phyloP scores from a whole-genome alignment of 345 rosid genomes.

The Stellera chamaejasme region DNA sequence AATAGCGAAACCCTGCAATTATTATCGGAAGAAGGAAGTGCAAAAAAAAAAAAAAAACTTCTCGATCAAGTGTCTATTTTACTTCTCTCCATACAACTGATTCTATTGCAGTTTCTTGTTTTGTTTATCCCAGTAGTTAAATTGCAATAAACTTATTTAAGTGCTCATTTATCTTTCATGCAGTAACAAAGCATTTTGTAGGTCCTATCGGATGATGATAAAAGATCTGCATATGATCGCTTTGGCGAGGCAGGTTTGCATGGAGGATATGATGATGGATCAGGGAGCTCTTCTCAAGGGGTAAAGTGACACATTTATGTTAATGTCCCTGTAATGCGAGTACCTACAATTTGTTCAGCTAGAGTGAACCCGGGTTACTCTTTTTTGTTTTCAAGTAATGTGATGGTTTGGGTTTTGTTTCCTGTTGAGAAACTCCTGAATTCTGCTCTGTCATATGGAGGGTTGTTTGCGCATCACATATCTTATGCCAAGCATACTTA shows the following conservation, averaged over 20 bases:
- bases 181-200: conserved; percentile 43
- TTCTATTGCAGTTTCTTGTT: not conserved
- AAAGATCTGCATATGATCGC: conserved; percentile 81
- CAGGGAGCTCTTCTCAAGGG: conserved; percentile 38
- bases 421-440: too few relatives aligned
- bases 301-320: conserved; percentile 23
- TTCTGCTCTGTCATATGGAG: not conserved
- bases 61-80: too few relatives aligned
- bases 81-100: too few relatives aligned
- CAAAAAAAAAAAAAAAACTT: too few relatives aligned
- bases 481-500: conserved; percentile 1
- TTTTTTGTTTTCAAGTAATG: conserved; percentile 1
- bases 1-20: too few relatives aligned
- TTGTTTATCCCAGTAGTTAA: not conserved
- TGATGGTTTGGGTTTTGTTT: not conserved
- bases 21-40: too few relatives aligned
- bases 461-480: not conserved
- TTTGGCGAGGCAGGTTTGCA: conserved; percentile 72
- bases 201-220: conserved; percentile 95
- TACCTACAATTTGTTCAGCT: too few relatives aligned
- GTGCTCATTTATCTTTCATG: conserved; percentile 10
- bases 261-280: conserved; percentile 50
- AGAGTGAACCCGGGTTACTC: not conserved
- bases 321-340: too few relatives aligned
- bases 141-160: not conserved